Evolutionary conservation across 2,329 filamentous ascomycete species (phyloP).

Genomic region (Scolecobasidium constrictum): DNA sequence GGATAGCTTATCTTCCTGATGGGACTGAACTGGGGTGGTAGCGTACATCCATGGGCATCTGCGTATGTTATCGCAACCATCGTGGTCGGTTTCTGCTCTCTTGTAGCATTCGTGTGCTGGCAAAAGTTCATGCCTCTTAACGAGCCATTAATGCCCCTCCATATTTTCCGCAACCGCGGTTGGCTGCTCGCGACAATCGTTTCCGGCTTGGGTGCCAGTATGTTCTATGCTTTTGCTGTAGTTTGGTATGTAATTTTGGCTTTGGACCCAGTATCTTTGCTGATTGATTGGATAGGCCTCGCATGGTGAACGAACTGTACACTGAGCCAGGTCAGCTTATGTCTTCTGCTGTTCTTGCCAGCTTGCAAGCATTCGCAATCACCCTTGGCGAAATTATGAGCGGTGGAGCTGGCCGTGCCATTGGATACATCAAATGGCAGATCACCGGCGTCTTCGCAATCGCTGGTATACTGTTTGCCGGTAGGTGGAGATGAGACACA

Average conservation of each 20-base stretch:
- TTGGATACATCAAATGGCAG: constrained; percentile 11
- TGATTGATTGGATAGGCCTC: no score
- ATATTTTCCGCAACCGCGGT: constrained; percentile 11
- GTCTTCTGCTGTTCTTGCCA: constrained; percentile 13
- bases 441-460: constrained; percentile 13
- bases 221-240: constrained; percentile 15
- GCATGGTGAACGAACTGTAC: constrained; percentile 13
- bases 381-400: constrained; percentile 12
- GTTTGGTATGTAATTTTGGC: no score
- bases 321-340: constrained; percentile 11
- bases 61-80: constrained; percentile 23
- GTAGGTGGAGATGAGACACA: constrained; percentile 7
- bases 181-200: constrained; percentile 13
- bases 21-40: constrained; percentile 33
- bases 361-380: constrained; percentile 12
- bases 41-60: constrained; percentile 32
- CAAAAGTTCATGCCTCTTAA: constrained; percentile 14
- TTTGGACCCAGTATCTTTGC: no score
- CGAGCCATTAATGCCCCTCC: constrained; percentile 14
- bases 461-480: constrained; percentile 13
- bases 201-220: constrained; percentile 12
- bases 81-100: constrained; percentile 11
- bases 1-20: constrained; percentile 33
- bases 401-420: constrained; percentile 11
- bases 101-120: constrained; percentile 14